These are phyloP conservation scores for Nitzschia putrida DNA, from an alignment of 108 stramenopile genomes.

Conservation along the genomic window DNA sequence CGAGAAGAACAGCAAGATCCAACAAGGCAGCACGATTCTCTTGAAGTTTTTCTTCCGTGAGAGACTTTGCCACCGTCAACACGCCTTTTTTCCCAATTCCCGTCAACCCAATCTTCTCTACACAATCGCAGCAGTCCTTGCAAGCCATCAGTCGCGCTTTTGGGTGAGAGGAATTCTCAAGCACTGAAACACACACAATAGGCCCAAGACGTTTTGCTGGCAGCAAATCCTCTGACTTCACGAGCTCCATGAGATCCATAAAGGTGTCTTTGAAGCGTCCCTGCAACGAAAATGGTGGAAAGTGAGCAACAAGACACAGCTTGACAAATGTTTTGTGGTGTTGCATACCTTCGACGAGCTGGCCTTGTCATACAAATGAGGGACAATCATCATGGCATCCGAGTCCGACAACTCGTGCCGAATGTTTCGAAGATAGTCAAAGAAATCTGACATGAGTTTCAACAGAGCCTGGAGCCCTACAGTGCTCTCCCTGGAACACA, in stretches of 20 bases:
- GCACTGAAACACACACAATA: slow-evolving; percentile 63
- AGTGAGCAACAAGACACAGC: neutral
- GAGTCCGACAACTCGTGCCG: slow-evolving; percentile 61
- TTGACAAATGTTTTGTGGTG: neutral
- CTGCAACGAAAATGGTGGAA: slow-evolving; percentile 20
- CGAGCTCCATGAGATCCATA: slow-evolving; percentile 44
- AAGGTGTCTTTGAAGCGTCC: slow-evolving; percentile 63
- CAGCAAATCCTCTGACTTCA: slow-evolving; percentile 50
- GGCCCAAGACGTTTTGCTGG: slow-evolving; percentile 61
- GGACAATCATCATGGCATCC: slow-evolving; percentile 66
- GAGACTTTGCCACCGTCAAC: slow-evolving; percentile 50
- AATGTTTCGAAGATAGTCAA: slow-evolving; percentile 34
- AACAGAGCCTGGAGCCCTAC: slow-evolving; percentile 71
- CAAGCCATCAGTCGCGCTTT: slow-evolving; percentile 69
- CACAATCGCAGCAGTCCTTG: slow-evolving; percentile 56
- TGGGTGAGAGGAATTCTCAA: slow-evolving; percentile 62
- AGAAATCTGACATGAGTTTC: slow-evolving; percentile 45
- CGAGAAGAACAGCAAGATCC: slow-evolving; percentile 66
- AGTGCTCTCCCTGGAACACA: slow-evolving; percentile 76
- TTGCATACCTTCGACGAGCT: slow-evolving; percentile 62
- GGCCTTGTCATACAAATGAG: slow-evolving; percentile 77
- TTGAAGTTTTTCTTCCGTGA: slow-evolving; percentile 70
- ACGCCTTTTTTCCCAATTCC: slow-evolving; percentile 83
- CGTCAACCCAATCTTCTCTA: slow-evolving; percentile 54
- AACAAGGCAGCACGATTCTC: slow-evolving; percentile 70